Evolutionary conservation across 106 monocot genomes (phyloP), one percentile per base, ranked within the genome.

Genomic region (Dioscorea alata): DNA sequence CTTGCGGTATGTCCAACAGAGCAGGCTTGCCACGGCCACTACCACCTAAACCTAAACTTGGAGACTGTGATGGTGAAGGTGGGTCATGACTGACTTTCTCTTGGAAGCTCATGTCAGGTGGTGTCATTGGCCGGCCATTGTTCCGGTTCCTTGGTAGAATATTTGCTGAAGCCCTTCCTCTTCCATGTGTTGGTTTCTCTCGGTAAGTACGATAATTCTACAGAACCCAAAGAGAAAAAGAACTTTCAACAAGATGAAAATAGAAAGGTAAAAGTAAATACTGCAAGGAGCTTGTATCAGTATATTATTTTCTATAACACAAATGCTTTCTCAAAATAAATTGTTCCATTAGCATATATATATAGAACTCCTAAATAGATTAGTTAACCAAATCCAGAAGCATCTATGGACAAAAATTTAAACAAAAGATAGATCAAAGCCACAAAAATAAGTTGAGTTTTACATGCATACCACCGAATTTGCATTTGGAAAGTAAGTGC

Each of bases 401-500:
- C 12, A 59, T 22, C 2, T 59, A 24, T 22, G 23, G 20, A 22
- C 0, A 59, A 22, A 23, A 54, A 54, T 19, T 2, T 54, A 54
- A 54, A 15, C 15, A 18, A 21, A 22, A 12, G 22, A 59, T 20
- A 22, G 22, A 59, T 15, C n/a, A 16, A 19, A 0, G 18, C 48
- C n/a, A 65, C 23, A 50, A 49, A 50, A 66, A 7, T 50, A 66
- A 19, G 50, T 21, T 15, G 21, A 48, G 65, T n/a, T 66, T 50
- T 23, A 23, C 22, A 25, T 17, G 58, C 31, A 73, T 91, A 96
- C 96, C 88, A 28, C 28, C 1, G 3, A 1, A 28, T 28, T 28
- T 28, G 48, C 78, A 50, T 86, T 80, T 13, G 92, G 92, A 69
- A 90, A 69, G 64, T 81, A 92, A 23, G 92, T 92, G 52, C 89